Base-by-base conservation (phyloP, 306 rosid genomes). In the Dryas octopetala region DNA sequence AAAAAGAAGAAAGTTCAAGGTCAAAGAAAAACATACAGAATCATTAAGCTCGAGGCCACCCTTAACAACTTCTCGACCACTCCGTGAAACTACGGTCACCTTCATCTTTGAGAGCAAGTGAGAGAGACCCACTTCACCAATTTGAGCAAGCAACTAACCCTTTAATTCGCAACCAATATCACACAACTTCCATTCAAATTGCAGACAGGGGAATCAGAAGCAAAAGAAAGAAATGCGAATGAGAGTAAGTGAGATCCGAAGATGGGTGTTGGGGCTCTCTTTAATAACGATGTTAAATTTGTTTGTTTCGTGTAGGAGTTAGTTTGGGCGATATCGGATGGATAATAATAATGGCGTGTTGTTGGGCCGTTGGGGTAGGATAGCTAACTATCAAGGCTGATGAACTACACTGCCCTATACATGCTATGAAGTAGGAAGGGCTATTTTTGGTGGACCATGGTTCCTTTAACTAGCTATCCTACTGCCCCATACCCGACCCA, bases 31-130 rank as follows among this genome's bases (percentile, higher is more conserved):
- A 73, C 96, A 57, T 89, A 95, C 99, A 70, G 93, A 85, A 78
- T 92, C 93, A 59, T 61, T 65, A 76, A 95, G 88, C 83, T 86
- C 86, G 75, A 92, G 76, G 79, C 97, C 99, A 43, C 97, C 97
- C 82, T 88, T 90, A 44, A 92, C 47, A 47, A 95, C 73, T 76
- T 95, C 97, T 83, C 87, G 85, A 53, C 99, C 97, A 78, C 90
- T 89, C 67, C 98, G 85, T 15, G 96, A 85, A 83, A 95, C 93
- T 48, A 95, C 87, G 63, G 65, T 44, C 62, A 95, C 87, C 93
- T 92, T 95, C 99, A 95, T 95, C 83, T 76, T 82, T 14, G 32
- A 71, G 77, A 41, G 73, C 44, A 46, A 74, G 28, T 60, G 62
- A 71, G 60, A 78, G 72, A 58, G 68, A 68, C 78, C 83, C 83